A percentile compares a stretch with the other conserved stretches of the same genome.
These are phyloP conservation scores for Phytopythium oedochilum DNA, from an alignment of 352 stramenopile genomes.

Conservation along the genomic window DNA sequence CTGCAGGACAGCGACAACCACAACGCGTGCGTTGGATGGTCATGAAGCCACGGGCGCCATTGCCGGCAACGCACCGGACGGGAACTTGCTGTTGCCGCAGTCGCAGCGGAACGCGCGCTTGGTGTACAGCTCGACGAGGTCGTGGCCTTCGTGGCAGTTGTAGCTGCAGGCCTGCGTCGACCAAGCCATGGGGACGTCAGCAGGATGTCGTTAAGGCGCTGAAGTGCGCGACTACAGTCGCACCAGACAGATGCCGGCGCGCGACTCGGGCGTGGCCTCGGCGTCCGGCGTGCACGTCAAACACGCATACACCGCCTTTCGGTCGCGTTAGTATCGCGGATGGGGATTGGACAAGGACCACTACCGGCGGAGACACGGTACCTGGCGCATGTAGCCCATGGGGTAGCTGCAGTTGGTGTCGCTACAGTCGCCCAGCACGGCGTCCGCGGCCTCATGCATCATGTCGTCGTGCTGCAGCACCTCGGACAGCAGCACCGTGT, in stretches of 20 bases:
- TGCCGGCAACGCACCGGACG: constrained; percentile 12
- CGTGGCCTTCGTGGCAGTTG: constrained; percentile 66
- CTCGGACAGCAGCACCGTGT: constrained; percentile 57
- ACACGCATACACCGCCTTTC: constrained; percentile 58
- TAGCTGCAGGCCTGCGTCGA: constrained; percentile 50
- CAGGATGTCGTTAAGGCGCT: background rate
- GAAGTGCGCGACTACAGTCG: background rate
- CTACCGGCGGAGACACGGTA: background rate
- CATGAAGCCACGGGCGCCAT: background rate
- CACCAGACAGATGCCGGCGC: constrained; percentile 56
- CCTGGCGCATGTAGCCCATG: constrained; percentile 61
- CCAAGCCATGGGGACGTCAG: background rate
- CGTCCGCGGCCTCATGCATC: constrained; percentile 52
- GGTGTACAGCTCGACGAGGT: constrained; percentile 80
- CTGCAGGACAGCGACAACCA: constrained; percentile 14
- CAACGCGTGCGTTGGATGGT: background rate
- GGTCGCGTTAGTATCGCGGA: too few relatives aligned
- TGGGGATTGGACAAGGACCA: background rate
- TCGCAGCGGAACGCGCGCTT: constrained; percentile 73
- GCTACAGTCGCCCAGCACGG: constrained; percentile 53
- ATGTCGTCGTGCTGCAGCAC: constrained; percentile 48
- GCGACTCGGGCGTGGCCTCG: constrained; percentile 18
- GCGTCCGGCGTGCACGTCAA: constrained; percentile 60
- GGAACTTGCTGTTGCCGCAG: constrained; percentile 66
- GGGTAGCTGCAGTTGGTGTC: constrained; percentile 66